Base-by-base conservation (phyloP, 2,329 filamentous ascomycete genomes). In the Aspergillus sp. region DNA sequence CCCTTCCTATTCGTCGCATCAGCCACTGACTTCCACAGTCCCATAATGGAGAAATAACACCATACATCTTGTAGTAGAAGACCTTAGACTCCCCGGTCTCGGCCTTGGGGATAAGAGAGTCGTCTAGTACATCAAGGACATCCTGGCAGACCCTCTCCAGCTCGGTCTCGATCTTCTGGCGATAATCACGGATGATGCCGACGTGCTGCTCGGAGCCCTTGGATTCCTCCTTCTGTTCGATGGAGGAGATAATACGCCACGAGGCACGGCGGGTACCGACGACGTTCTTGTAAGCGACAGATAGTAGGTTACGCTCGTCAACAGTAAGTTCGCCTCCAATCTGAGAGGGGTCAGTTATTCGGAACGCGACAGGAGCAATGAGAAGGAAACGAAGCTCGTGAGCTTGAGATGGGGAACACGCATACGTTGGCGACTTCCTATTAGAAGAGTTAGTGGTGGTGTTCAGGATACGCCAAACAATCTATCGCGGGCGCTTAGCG, bases 1-100 rank as follows among this genome's bases (percentile, higher is more conserved):
- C 93, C 93, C 91, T 96, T 97, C 93, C 93, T 96, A 68, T 75
- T 66, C 64, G 59, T 65, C 57, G 66, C 22, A 69, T 93, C 90
- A 76, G 91, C 89, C 74, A 84, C 83, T 87, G 93, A 93, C 81
- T 89, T 89, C 86, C 93, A 44, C 24, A 24, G 15, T 42, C n/a
- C 44, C 30, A 13, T n/a, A 30, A 30, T 12, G 30, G 17, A n/a
- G 15, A n/a, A 13, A 27, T 15, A 51, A 46, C 53, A 30, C 75
- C 96, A 91, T 83, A 97, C 93, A 98, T 98, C 88, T 98, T 98
- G 89, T 97, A 93, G 85, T 98, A 98, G 82, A 98, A 98, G 77
- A 98, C 93, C 88, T 97, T 98, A 79, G 92, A 96, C 86, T 98
- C 93, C 82, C 93, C 93, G 68, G 91, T 89, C 81, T 95, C 89